Base-by-base conservation (phyloP, 495 filamentous ascomycete species). In the Aspergillus nanangensis region DNA sequence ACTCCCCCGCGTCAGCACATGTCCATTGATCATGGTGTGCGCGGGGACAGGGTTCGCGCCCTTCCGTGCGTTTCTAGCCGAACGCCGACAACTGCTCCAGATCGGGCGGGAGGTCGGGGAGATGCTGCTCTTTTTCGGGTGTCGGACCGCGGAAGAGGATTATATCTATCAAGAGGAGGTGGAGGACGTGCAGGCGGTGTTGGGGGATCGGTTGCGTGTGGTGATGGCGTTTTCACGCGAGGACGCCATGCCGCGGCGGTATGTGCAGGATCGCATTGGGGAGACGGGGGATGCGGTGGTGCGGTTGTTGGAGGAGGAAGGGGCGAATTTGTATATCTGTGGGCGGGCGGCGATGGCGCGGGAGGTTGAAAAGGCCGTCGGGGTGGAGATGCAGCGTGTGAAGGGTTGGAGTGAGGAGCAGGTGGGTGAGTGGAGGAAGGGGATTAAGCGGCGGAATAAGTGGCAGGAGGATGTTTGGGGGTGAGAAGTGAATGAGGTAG, bases 401-500 rank as follows among this genome's bases (percentile, higher is more conserved):
- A 63, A 63, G 38, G 61, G 60, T 0, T 71, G 69, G 66, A 52
- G 42, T 11, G 70, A 71, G 18, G 51, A 49, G 20, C 50, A 69
- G 41, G 50, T 68, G 17, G 62, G 63, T 45, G 53, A 62, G 24
- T 78, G 72, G 69, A 62, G 54, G 15, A 65, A 68, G 50, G 54
- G 51, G 13, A 52, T 70, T 29, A 77, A 72, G 62, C 68, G 60
- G 55, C 61, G 58, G 41, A 65, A 59, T 19, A 74, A 72, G 52
- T 78, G 73, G 73, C 66, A 68, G 50, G 72, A 76, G 47, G 75
- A 78, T 69, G 70, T 73, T 41, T 75, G 69, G 69, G 67, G 66
- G 37, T 72, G n/a, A n/a, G n/a, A n/a, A n/a, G n/a, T n/a, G n/a
- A n/a, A n/a, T n/a, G n/a, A n/a, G n/a, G n/a, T n/a, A n/a, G n/a